Conservation (phyloP, 2,329 filamentous ascomycete species). For the Chalaropsis thielavioides region DNA sequence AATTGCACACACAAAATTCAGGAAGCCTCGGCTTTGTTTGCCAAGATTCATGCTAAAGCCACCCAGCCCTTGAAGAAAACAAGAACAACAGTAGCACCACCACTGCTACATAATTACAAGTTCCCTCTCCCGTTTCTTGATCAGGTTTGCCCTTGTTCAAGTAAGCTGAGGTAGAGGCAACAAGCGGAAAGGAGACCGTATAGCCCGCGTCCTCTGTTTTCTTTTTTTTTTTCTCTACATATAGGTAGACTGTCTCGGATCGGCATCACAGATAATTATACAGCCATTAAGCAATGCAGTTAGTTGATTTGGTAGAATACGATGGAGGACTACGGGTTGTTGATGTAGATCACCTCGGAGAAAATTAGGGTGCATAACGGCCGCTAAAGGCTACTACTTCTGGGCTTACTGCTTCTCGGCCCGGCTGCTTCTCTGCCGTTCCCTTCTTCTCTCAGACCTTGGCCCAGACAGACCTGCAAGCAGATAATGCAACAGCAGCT, state of each 20-base stretch:
- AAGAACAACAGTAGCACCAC: neutral
- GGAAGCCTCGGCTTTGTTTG: neutral
- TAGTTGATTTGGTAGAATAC: too few species aligned
- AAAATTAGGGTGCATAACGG: neutral
- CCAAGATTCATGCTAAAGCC: neutral
- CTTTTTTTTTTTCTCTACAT: too few species aligned
- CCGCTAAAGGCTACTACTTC: neutral
- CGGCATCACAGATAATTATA: too few species aligned
- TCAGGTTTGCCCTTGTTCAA: too few species aligned
- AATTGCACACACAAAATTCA: neutral
- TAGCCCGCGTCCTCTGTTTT: too few species aligned
- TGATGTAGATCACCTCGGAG: neutral
- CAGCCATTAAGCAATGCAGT: too few species aligned
- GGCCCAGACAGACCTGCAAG: neutral
- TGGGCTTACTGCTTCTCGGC: neutral
- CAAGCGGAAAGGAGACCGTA: neutral
- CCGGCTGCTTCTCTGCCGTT: neutral
- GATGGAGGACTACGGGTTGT: neutral
- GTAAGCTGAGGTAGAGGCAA: neutral
- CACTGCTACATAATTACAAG: neutral
- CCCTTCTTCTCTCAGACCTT: neutral
- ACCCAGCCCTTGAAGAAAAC: neutral
- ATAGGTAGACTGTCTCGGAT: too few species aligned
- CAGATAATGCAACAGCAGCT: neutral
- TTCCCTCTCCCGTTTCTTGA: too few species aligned